Evolutionary conservation across 2,329 filamentous ascomycete genomes (phyloP).

Genomic region (Exophiala xenobiotica): DNA sequence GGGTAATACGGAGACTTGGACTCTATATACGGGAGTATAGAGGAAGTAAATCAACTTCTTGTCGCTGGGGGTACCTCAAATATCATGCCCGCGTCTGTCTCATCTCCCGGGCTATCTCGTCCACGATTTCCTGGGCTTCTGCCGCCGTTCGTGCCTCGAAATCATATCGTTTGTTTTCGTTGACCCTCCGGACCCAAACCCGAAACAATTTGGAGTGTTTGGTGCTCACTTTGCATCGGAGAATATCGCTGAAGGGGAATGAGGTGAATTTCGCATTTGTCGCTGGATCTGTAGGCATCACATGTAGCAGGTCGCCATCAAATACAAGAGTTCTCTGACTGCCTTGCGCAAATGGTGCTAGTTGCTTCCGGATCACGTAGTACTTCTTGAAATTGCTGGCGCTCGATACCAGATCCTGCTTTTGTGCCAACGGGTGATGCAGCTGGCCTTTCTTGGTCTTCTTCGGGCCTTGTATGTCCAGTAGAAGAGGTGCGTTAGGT

Average conservation of each 20-base stretch:
- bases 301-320: constrained; percentile 66
- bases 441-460: constrained; percentile 46
- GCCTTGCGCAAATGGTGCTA: constrained; percentile 62
- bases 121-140: constrained; percentile 62
- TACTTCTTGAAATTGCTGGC: constrained; percentile 60
- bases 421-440: constrained; percentile 49
- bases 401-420: constrained; percentile 43
- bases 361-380: constrained; percentile 63
- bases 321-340: constrained; percentile 62
- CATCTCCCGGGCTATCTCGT: constrained; percentile 62
- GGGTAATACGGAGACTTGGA: background rate
- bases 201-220: constrained; percentile 64
- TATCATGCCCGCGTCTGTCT: constrained; percentile 38
- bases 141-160: constrained; percentile 60
- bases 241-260: constrained; percentile 63
- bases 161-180: constrained; percentile 66
- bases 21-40: background rate
- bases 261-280: constrained; percentile 56
- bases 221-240: constrained; percentile 64
- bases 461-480: constrained; percentile 44
- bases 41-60: background rate
- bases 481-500: constrained; percentile 63
- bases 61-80: background rate
- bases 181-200: constrained; percentile 60
- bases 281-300: constrained; percentile 58